Evolutionary conservation across 371 early-diverging fungal genomes (phyloP), one percentile per base, ranked within the genome.

Genomic region (Basidiobolus meristosporus): DNA sequence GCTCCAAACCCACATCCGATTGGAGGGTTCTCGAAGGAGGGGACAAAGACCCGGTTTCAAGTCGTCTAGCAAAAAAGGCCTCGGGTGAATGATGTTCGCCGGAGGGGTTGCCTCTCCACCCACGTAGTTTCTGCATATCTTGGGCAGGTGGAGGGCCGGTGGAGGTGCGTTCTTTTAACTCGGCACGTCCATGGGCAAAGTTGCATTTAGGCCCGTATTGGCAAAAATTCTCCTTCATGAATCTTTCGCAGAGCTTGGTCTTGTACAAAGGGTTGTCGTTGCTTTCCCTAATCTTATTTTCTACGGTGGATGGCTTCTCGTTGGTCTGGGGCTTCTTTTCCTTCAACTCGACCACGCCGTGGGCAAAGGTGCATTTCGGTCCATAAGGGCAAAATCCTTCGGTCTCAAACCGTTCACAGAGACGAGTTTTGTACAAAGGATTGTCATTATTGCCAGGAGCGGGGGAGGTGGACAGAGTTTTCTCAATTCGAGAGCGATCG

Each of bases 341-440:
- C 17, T 83, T 70, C 36, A 86, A 59, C 39, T 86, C 84, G 4
- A 44, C 52, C 7, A 63, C 47, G 26, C 86, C 84, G 50, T 88
- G 89, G n/a, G 89, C 89, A 71, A 84, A 88, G 17, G 77, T 80
- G 48, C 89, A 88, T 48, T 77, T 74, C 11, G 58, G 43, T 14
- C 77, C 73, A 52, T 83, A 82, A 5, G 82, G 81, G 42, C 89
- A 88, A 39, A 53, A 62, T 19, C 79, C 80, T 39, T 82, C 83
- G 0, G 65, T 65, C 55, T 83, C 79, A 42, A 70, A 84, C 40
- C 82, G 57, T 41, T 84, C 83, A 50, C 89, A 88, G 3, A 88
- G 59, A 36, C 77, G 63, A 2, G 89, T 88, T 50, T 85, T 88
- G 61, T 81, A 88, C 39, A 82, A 70, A 15, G 82, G 83, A 46